Evolutionary conservation across 1,284 basidiomycete species (phyloP), one percentile per base, ranked within the genome.

Genomic region (Tausonia pullulans): DNA sequence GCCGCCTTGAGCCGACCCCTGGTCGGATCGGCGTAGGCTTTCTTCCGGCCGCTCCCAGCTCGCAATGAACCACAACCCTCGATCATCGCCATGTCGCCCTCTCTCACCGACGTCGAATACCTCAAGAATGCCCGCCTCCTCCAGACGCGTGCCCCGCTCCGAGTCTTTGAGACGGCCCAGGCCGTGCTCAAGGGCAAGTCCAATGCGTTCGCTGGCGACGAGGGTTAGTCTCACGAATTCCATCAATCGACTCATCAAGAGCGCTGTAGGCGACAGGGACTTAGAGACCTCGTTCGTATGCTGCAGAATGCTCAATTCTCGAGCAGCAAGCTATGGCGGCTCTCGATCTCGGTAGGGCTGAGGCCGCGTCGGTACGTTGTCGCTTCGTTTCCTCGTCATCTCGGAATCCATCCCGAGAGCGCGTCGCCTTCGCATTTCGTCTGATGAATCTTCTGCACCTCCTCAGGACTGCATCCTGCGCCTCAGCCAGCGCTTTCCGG

Each of bases 401-500:
- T 10, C 53, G 27, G 41, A 5, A 9, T 2, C 13, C 53, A 6
- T 13, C 8, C 40, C n/a, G 3, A 14, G 44, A 43, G 11, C 43
- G 3, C 4, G 3, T 52, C 13, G 13, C 39, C 50, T 51, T 27
- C 41, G 10, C 27, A 58, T 53, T 14, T 43, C 51, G 43, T 14
- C 27, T 11, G 14, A 9, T 40, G 27, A 27, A 44, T 52, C 53
- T 13, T 52, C 6, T 40, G 10, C 40, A 10, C 58, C 48, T 49
- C 11, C 44, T 46, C 46, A 89, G 86, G 76, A 79, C 61, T 86
- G 91, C 74, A 79, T 95, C 53, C 75, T 81, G 57, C 79, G 82
- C 58, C 80, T 98, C 11, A 74, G 79, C 11, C 77, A 80, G 52
- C 85, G 85, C 71, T 98, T 98, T 72, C 86, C 87, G 0, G 81